Percentiles rank a stretch among this genome's conserved stretches.
phyloP scores from a whole-genome alignment of 73 alveolate species.

The Diophrys appendiculata region DNA sequence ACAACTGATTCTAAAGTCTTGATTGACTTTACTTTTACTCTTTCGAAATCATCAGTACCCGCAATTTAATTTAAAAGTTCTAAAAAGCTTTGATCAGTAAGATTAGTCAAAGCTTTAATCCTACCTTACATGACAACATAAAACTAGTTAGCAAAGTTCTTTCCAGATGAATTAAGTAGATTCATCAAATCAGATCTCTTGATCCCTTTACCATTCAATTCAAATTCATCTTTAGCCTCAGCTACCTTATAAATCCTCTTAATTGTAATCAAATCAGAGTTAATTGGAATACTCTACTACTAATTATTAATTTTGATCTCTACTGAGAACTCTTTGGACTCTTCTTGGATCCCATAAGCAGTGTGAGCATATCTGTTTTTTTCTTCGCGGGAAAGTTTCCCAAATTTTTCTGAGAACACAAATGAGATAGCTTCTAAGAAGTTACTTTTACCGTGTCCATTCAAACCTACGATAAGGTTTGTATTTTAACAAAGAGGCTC shows the following conservation, averaged over 20 bases:
- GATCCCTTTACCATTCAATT: constrained; percentile 65
- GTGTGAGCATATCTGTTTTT: neutral
- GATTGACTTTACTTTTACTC: constrained; percentile 30
- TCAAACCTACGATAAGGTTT: constrained; percentile 75
- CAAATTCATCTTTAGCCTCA: constrained; percentile 71
- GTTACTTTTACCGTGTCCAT: constrained; percentile 88
- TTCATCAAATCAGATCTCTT: constrained; percentile 71
- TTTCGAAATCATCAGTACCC: constrained; percentile 76
- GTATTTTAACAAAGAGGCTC: no score
- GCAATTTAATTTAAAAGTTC: constrained; percentile 65
- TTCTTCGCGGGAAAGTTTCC: constrained; percentile 41
- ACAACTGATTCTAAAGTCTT: neutral
- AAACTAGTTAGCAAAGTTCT: constrained; percentile 66
- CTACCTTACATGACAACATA: constrained; percentile 76
- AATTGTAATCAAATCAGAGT: constrained; percentile 59
- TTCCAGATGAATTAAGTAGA: constrained; percentile 77
- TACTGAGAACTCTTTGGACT: constrained; percentile 51
- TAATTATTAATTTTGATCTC: constrained; percentile 70
- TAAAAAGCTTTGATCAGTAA: constrained; percentile 64
- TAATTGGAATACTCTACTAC: constrained; percentile 65
- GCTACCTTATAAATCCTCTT: constrained; percentile 40
- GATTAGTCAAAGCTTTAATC: constrained; percentile 58
- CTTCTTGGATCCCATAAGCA: constrained; percentile 57
- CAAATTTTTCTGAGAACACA: constrained; percentile 72
- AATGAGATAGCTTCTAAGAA: constrained; percentile 61